These are phyloP conservation scores for Apiotrichum mycotoxinovorans DNA, from an alignment of 1,284 basidiomycete species.

Conservation along the genomic window DNA sequence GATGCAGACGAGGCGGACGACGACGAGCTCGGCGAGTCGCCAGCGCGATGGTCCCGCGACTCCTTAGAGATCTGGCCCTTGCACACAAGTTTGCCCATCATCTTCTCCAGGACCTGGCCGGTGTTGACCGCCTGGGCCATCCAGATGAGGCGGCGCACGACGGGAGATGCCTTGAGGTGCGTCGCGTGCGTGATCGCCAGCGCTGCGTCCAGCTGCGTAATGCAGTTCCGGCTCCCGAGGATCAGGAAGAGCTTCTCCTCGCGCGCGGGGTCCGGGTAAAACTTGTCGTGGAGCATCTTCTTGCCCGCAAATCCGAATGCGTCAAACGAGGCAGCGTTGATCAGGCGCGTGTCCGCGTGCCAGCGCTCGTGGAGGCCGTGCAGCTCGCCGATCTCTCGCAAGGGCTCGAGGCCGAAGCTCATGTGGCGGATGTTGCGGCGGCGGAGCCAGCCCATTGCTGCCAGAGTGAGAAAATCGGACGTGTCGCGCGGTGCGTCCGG, in stretches of 20 bases:
- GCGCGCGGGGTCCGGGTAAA: conserved; percentile 4
- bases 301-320: conserved; percentile 16
- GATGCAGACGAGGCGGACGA: too few species aligned
- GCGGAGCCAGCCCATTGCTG: conserved; percentile 13
- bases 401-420: conserved; percentile 17
- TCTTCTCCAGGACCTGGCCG: background rate
- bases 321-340: conserved; percentile 14
- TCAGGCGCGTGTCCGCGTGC: conserved; percentile 8
- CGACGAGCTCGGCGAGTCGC: too few species aligned
- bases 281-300: conserved; percentile 21
- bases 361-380: conserved; percentile 1
- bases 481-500: conserved; percentile 7
- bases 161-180: conserved; percentile 8
- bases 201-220: conserved; percentile 3
- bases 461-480: conserved; percentile 15
- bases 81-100: background rate
- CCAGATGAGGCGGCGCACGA: background rate
- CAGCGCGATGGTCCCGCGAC: background rate
- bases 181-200: conserved; percentile 13
- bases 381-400: conserved; percentile 2
- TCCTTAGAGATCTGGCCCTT: background rate
- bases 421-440: conserved; percentile 10
- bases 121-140: background rate
- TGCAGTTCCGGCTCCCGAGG: background rate
- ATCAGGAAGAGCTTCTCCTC: conserved; percentile 7